phyloP scores from a whole-genome alignment of 2,329 filamentous ascomycete genomes.

The Curvularia spicifera region DNA sequence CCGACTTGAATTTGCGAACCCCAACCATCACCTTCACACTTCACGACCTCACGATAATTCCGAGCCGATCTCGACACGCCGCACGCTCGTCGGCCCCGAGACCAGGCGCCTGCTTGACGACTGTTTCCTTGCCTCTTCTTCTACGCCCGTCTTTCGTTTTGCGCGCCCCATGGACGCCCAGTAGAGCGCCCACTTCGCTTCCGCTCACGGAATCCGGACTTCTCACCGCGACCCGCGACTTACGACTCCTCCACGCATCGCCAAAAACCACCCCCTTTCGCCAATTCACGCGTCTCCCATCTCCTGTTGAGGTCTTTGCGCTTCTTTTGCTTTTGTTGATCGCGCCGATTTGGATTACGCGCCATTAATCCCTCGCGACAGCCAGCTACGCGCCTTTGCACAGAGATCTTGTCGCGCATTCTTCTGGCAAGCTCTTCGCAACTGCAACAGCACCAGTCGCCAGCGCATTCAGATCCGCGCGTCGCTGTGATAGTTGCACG shows the following conservation, averaged over 20 bases:
- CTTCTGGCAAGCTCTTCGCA: constrained; percentile 28
- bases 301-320: constrained; percentile 13
- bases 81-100: constrained; percentile 34
- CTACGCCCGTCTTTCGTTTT: constrained; percentile 19
- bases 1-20: constrained; percentile 23
- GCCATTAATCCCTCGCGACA: constrained; percentile 18
- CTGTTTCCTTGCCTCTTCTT: constrained; percentile 34
- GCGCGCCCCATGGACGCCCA: constrained; percentile 26
- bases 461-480: constrained; percentile 27
- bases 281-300: constrained; percentile 19
- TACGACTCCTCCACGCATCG: constrained; percentile 20
- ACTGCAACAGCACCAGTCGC: constrained; percentile 18
- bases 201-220: constrained; percentile 27
- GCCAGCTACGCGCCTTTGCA: constrained; percentile 31
- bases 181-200: constrained; percentile 28
- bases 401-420: constrained; percentile 25
- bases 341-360: constrained; percentile 17
- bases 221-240: constrained; percentile 26
- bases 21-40: constrained; percentile 27
- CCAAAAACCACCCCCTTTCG: constrained; percentile 12
- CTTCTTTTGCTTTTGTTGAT: constrained; percentile 15
- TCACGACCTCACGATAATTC: constrained; percentile 33
- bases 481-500: constrained; percentile 24
- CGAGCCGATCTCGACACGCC: constrained; percentile 33
- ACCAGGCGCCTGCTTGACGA: constrained; percentile 22